phyloP scores from a whole-genome alignment of 1,284 basidiomycete genomes.

The Malassezia sp. region DNA sequence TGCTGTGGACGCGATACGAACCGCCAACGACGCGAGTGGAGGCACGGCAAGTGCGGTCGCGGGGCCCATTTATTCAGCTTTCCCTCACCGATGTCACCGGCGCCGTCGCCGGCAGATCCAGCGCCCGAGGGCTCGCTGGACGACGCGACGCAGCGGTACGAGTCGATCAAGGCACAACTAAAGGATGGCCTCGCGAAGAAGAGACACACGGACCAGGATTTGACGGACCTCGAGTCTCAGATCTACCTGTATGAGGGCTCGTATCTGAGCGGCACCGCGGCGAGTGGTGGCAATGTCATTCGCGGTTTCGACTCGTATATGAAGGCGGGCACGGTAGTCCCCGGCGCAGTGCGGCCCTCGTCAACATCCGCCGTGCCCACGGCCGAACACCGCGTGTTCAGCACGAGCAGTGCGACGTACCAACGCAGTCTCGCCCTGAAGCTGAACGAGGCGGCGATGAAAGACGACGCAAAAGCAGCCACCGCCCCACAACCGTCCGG shows the following conservation, averaged over 20 bases:
- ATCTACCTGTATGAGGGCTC: constrained; percentile 45
- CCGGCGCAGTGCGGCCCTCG: not conserved
- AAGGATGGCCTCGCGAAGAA: constrained; percentile 31
- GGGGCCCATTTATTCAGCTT: too few relatives aligned
- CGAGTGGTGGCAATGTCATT: constrained; percentile 44
- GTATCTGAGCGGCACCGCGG: constrained; percentile 34
- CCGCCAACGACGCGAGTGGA: too few relatives aligned
- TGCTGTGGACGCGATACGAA: too few relatives aligned
- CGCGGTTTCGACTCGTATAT: constrained; percentile 43
- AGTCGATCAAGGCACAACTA: constrained; percentile 23
- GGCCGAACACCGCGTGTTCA: constrained; percentile 38
- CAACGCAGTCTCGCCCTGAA: constrained; percentile 36
- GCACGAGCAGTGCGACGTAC: constrained; percentile 33
- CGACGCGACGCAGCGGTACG: constrained; percentile 37
- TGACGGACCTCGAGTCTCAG: constrained; percentile 43
- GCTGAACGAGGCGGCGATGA: constrained; percentile 23
- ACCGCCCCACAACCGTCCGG: constrained; percentile 1
- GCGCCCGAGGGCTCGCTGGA: constrained; percentile 18
- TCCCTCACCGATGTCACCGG: too few relatives aligned
- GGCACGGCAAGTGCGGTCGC: too few relatives aligned
- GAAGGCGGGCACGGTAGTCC: constrained; percentile 19
- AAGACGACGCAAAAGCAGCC: constrained; percentile 1
- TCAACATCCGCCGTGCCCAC: not conserved
- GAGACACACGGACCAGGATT: constrained; percentile 30
- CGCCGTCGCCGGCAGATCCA: not conserved